A percentile compares a stretch with the other conserved stretches of the same genome.
Evolutionary conservation across 805 yeast species (phyloP).

Genomic region (Metschnikowia similis): DNA sequence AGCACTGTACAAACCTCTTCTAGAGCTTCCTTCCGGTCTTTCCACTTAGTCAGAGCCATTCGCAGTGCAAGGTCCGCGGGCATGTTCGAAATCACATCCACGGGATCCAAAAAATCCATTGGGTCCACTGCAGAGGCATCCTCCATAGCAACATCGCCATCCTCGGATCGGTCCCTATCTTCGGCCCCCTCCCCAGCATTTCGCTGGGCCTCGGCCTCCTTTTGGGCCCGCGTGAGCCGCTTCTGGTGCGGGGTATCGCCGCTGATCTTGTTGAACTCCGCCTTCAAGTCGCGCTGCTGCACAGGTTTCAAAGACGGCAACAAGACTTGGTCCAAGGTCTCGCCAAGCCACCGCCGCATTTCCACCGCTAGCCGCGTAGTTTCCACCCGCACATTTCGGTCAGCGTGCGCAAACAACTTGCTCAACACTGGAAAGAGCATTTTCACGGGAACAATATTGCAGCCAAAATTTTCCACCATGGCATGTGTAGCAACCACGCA

Average conservation of each 20-base stretch:
- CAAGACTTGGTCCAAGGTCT: slow-evolving; percentile 50
- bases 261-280: slow-evolving; percentile 55
- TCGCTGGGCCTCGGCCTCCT: slow-evolving; percentile 33
- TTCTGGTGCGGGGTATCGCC: slow-evolving; percentile 44
- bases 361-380: slow-evolving; percentile 66
- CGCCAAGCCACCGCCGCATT: slow-evolving; percentile 72
- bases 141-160: slow-evolving; percentile 27
- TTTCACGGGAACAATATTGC: slow-evolving; percentile 55
- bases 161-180: neutral
- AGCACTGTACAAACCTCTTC: slow-evolving; percentile 54
- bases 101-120: slow-evolving; percentile 65
- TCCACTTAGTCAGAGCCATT: slow-evolving; percentile 73
- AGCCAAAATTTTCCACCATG: slow-evolving; percentile 60
- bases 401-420: slow-evolving; percentile 78
- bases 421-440: slow-evolving; percentile 55
- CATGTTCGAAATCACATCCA: slow-evolving; percentile 58
- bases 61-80: slow-evolving; percentile 59
- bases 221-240: slow-evolving; percentile 53
- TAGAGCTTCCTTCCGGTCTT: slow-evolving; percentile 82
- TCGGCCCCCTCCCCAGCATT: slow-evolving; percentile 8
- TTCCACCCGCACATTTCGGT: slow-evolving; percentile 78
- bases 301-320: slow-evolving; percentile 80
- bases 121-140: slow-evolving; percentile 46
- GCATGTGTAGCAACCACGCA: slow-evolving; percentile 53
- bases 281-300: slow-evolving; percentile 79